phyloP scores from a whole-genome alignment of 1,284 basidiomycete genomes.

The Golubevia pallescens region DNA sequence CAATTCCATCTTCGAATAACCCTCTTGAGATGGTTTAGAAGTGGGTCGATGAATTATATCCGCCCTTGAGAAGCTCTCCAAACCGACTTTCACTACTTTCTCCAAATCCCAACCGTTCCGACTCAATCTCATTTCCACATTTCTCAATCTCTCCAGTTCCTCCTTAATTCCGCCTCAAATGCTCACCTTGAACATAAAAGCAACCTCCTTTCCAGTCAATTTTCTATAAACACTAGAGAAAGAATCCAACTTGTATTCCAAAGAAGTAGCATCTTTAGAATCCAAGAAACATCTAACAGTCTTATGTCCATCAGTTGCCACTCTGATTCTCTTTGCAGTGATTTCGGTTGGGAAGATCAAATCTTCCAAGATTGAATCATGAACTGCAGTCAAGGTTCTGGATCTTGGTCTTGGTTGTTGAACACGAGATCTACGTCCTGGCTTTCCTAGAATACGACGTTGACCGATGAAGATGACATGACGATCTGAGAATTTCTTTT shows the following conservation, averaged over 20 bases:
- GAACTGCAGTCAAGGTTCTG: constrained; percentile 95
- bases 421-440: constrained; percentile 87
- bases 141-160: too few relatives aligned
- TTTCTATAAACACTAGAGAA: constrained; percentile 71
- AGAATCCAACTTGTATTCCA: constrained; percentile 99
- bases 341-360: constrained; percentile 99
- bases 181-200: constrained; percentile 25
- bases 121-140: too few relatives aligned
- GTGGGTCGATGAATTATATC: too few relatives aligned
- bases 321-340: constrained; percentile 92
- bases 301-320: constrained; percentile 61
- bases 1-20: too few relatives aligned
- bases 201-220: constrained; percentile 64
- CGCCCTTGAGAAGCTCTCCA: too few relatives aligned
- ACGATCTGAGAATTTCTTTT: constrained; percentile 99
- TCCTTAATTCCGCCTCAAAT: too few relatives aligned
- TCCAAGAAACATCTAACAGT: constrained; percentile 76
- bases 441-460: constrained; percentile 97
- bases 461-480: constrained; percentile 99
- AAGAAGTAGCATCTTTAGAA: constrained; percentile 94
- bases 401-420: constrained; percentile 96
- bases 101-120: too few relatives aligned
- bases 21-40: too few relatives aligned
- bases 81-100: too few relatives aligned
- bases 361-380: constrained; percentile 98